Percentiles rank a stretch among this genome's conserved stretches.
These are phyloP conservation scores for Pleurotus eryngii DNA, from an alignment of 768 basidiomycete species.

Conservation along the genomic window DNA sequence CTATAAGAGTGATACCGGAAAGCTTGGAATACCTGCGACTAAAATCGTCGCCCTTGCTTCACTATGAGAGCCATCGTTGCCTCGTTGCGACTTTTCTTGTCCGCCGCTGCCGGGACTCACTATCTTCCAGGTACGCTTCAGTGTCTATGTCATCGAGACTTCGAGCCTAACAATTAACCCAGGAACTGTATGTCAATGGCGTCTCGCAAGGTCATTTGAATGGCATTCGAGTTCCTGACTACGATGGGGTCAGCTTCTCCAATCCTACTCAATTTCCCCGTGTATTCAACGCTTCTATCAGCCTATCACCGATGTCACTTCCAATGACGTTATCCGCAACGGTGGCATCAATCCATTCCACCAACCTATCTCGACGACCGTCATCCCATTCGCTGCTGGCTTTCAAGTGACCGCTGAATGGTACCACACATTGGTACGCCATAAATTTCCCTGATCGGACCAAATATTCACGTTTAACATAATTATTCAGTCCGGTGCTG, in stretches of 20 bases:
- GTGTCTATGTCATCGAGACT: neutral
- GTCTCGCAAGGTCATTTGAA: slow-evolving; percentile 39
- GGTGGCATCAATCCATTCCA: slow-evolving; percentile 56
- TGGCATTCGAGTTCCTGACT: slow-evolving; percentile 42
- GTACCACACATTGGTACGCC: slow-evolving; percentile 39
- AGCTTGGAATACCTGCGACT: too few species aligned
- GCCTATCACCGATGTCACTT: slow-evolving; percentile 57
- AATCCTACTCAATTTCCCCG: neutral
- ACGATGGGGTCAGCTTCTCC: slow-evolving; percentile 34
- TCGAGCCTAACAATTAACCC: neutral
- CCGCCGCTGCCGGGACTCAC: slow-evolving; percentile 45
- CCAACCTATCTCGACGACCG: slow-evolving; percentile 38
- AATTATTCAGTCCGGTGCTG: slow-evolving; percentile 26
- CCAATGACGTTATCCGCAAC: slow-evolving; percentile 56
- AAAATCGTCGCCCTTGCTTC: too few species aligned
- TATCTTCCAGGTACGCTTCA: slow-evolving; percentile 43
- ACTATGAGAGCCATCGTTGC: neutral
- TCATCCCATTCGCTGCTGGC: slow-evolving; percentile 52
- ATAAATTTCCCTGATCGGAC: neutral
- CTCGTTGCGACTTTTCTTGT: slow-evolving; percentile 26
- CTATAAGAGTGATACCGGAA: neutral
- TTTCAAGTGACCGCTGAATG: slow-evolving; percentile 52
- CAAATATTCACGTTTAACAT: too few species aligned
- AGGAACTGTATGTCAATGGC: slow-evolving; percentile 53
- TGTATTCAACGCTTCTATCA: slow-evolving; percentile 14